These are phyloP conservation scores for Prinsepia uniflora DNA, from an alignment of 306 rosid species.

Conservation along the genomic window DNA sequence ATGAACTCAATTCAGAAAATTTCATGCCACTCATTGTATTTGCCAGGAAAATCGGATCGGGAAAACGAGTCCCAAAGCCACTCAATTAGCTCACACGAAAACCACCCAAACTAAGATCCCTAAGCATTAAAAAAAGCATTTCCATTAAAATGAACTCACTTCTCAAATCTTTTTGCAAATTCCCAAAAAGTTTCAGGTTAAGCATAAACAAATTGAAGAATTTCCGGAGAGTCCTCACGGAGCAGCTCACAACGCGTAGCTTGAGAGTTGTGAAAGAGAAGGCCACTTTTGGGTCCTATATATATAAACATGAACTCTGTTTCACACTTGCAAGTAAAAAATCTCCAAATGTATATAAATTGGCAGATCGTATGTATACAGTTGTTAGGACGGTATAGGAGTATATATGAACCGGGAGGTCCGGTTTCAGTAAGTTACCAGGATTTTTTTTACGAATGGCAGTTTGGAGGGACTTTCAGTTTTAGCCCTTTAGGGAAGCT, in stretches of 20 bases:
- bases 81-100: conserved; percentile 10
- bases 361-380: not conserved
- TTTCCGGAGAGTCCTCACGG: conserved; percentile 5
- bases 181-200: not conserved
- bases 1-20: not conserved
- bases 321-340: not conserved
- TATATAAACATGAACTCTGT: conserved; percentile 6
- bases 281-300: not conserved
- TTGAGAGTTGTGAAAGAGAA: not conserved
- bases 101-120: conserved; percentile 25
- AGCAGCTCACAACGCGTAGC: conserved; percentile 13
- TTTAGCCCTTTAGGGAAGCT: not conserved
- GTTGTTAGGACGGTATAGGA: not conserved
- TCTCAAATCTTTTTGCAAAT: not conserved
- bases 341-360: not conserved
- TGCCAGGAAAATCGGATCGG: conserved; percentile 38
- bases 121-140: not conserved
- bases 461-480: conserved; percentile 1
- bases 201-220: not conserved
- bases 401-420: not conserved
- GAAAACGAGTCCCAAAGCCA: conserved; percentile 16
- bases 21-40: conserved; percentile 13
- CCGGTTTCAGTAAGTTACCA: not conserved
- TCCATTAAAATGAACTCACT: conserved; percentile 23
- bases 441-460: not conserved